Conservation (phyloP, 305 asterid species). For the Fraxinus floribunda region DNA sequence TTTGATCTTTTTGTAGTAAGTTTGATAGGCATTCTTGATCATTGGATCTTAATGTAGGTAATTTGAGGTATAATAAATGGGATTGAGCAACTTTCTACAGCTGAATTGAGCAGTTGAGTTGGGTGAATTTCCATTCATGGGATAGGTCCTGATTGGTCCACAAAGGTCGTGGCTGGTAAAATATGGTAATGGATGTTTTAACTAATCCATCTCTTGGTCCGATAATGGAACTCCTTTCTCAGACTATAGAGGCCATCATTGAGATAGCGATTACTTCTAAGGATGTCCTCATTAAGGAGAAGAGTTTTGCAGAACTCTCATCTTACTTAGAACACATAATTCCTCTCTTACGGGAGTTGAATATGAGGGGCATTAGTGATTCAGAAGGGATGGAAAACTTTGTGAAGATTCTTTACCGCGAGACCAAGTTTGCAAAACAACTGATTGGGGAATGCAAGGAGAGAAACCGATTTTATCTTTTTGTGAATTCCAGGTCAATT, state of each 20-base stretch:
- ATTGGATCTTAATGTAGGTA: slow-evolving; percentile 8
- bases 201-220: slow-evolving; percentile 29
- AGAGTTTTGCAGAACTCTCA: slow-evolving; percentile 47
- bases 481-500: slow-evolving; percentile 46
- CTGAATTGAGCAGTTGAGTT: not conserved
- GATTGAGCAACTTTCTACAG: not conserved
- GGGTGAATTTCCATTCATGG: slow-evolving; percentile 20
- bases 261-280: slow-evolving; percentile 39
- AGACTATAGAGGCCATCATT: slow-evolving; percentile 39
- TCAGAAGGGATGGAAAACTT: slow-evolving; percentile 36
- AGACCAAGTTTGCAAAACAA: slow-evolving; percentile 37
- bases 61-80: slow-evolving; percentile 15
- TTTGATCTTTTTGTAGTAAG: not conserved
- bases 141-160: slow-evolving; percentile 7
- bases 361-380: slow-evolving; percentile 27
- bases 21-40: not conserved
- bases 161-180: not conserved
- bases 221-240: slow-evolving; percentile 31
- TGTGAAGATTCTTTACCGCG: slow-evolving; percentile 39
- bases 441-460: slow-evolving; percentile 48
- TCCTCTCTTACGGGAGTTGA: slow-evolving; percentile 50
- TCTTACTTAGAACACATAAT: slow-evolving; percentile 42
- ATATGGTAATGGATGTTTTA: slow-evolving; percentile 43
- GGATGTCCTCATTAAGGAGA: slow-evolving; percentile 39
- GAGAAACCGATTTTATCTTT: slow-evolving; percentile 54